phyloP scores from a whole-genome alignment of 2,329 filamentous ascomycete genomes.

The Pseudogymnoascus sp. region DNA sequence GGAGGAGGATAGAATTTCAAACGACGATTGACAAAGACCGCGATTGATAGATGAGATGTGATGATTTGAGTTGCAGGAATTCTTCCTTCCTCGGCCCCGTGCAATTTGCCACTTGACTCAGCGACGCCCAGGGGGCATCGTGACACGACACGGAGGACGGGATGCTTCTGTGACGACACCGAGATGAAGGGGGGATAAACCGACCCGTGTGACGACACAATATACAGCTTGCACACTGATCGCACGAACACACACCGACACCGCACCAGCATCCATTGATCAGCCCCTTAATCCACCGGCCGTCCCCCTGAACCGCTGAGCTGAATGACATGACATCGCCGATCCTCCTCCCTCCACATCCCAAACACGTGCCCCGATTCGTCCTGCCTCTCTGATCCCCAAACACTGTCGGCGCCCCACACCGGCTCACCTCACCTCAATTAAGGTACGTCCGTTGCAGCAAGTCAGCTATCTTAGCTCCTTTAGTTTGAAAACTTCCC shows the following conservation, averaged over 20 bases:
- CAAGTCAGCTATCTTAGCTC: constrained; percentile 2
- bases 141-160: not conserved
- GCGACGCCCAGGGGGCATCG: not conserved
- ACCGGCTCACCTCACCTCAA: not conserved
- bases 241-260: not conserved
- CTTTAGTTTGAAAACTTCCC: not conserved
- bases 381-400: not conserved
- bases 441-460: not conserved
- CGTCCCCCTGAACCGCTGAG: constrained; percentile 1
- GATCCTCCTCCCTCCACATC: not conserved
- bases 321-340: not conserved
- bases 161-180: not conserved
- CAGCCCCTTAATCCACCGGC: not conserved
- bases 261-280: not conserved
- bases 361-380: not conserved
- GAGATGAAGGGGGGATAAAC: not conserved
- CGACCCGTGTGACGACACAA: not conserved
- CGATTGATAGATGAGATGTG: not conserved
- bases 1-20: not conserved
- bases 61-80: not conserved
- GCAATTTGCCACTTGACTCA: not conserved
- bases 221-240: not conserved
- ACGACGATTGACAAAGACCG: not conserved
- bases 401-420: not conserved
- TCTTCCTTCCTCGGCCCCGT: constrained; percentile 1